These are phyloP conservation scores for Phaeosphaeriaceae sp. DNA, from an alignment of 2,329 filamentous ascomycete species.

Conservation along the genomic window DNA sequence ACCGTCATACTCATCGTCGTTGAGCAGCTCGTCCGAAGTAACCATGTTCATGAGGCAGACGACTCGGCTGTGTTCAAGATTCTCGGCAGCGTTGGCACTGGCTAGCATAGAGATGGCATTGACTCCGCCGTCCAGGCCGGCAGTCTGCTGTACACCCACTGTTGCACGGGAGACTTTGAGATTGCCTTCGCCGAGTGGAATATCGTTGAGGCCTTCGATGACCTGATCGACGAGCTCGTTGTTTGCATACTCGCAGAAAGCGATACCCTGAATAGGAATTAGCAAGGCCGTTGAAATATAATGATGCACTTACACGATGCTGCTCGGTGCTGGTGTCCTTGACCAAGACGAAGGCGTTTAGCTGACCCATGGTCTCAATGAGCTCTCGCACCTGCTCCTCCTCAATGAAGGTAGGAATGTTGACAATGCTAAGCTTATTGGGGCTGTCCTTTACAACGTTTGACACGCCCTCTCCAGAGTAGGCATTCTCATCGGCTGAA, in stretches of 20 bases:
- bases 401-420: constrained; percentile 84
- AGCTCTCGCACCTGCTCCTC: constrained; percentile 94
- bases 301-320: constrained; percentile 71
- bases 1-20: constrained; percentile 96
- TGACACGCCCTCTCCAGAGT: constrained; percentile 78
- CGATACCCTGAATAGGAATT: constrained; percentile 72
- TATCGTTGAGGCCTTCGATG: constrained; percentile 87
- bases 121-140: constrained; percentile 92
- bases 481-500: constrained; percentile 66
- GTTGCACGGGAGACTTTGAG: constrained; percentile 89
- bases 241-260: constrained; percentile 94
- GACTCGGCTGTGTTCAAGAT: constrained; percentile 78
- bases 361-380: constrained; percentile 85
- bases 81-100: constrained; percentile 78
- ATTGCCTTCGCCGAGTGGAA: constrained; percentile 87
- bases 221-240: constrained; percentile 79
- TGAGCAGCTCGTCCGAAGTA: constrained; percentile 90
- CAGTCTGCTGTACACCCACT: constrained; percentile 90
- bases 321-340: constrained; percentile 86
- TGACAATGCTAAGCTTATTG: constrained; percentile 92
- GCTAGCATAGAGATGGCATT: constrained; percentile 98
- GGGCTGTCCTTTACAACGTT: constrained; percentile 86
- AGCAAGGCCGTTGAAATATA: constrained; percentile 7
- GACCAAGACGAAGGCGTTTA: constrained; percentile 89
- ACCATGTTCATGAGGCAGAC: constrained; percentile 98